Conservation (phyloP, 169 alveolate genomes). For the Eimeria brunetti region DNA sequence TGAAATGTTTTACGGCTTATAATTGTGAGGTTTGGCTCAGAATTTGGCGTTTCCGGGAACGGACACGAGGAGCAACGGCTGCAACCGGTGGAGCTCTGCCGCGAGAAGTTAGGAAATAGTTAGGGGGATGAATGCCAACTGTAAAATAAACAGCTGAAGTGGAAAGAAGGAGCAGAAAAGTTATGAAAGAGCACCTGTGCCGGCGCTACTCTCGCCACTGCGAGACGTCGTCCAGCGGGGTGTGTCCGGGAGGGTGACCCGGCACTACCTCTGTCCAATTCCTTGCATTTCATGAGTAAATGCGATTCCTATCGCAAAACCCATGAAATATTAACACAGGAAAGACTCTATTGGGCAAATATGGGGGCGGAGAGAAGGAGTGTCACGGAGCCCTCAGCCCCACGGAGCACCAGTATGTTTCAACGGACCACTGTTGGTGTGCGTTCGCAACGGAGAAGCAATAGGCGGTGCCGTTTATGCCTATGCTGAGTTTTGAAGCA, state of each 20-base stretch:
- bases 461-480: neutral
- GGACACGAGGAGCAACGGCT: neutral
- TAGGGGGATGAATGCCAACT: neutral
- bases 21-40: neutral
- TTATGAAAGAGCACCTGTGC: neutral
- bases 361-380: neutral
- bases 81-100: neutral
- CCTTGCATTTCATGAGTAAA: neutral
- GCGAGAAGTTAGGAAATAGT: neutral
- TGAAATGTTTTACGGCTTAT: neutral
- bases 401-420: neutral
- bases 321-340: too few species aligned
- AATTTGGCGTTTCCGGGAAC: neutral
- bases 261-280: neutral
- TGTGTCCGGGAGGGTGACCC: conserved; percentile 8
- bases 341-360: neutral
- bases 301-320: neutral
- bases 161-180: neutral
- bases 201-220: conserved; percentile 14
- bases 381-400: conserved; percentile 31
- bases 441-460: neutral
- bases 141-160: neutral
- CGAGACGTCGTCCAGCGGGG: conserved; percentile 1
- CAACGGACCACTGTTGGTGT: conserved; percentile 1
- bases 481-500: neutral